Evolutionary conservation across 345 rosid genomes (phyloP).

Genomic region (Leavenworthia alabamica): DNA sequence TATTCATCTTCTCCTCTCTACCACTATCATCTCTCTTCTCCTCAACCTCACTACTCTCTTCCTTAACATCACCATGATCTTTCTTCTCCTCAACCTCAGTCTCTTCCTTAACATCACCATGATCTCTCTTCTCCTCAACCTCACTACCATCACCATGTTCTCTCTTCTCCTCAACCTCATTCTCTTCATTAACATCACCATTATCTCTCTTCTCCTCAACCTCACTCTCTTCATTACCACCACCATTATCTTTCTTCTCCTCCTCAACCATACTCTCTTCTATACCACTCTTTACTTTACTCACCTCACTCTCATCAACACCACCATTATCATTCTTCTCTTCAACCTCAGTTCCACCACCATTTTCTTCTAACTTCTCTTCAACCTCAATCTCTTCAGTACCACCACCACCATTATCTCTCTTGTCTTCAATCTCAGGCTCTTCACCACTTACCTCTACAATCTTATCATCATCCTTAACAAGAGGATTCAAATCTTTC

Average conservation of each 20-base stretch:
- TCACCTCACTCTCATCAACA: not conserved
- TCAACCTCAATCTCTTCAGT: no score
- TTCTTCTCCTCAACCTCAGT: constrained; percentile 3
- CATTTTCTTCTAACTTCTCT: no score
- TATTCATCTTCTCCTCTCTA: constrained; percentile 4
- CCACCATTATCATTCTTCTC: not conserved
- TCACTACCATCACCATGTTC: not conserved
- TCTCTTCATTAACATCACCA: not conserved
- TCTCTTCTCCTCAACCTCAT: not conserved
- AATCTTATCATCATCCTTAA: constrained; percentile 29
- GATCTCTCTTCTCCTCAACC: not conserved
- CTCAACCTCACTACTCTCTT: not conserved
- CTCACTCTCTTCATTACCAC: constrained; percentile 13
- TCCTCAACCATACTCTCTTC: not conserved
- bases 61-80: not conserved
- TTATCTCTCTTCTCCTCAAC: not conserved
- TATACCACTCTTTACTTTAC: no score
- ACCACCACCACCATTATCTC: no score
- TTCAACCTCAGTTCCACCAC: no score
- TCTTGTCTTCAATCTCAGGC: not conserved
- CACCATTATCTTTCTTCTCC: not conserved
- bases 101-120: not conserved
- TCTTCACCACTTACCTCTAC: constrained; percentile 6
- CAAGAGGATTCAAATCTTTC: constrained; percentile 52
- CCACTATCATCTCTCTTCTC: not conserved